Evolutionary conservation across 352 stramenopile species (phyloP).

Genomic region (Phytophthora ramorum): DNA sequence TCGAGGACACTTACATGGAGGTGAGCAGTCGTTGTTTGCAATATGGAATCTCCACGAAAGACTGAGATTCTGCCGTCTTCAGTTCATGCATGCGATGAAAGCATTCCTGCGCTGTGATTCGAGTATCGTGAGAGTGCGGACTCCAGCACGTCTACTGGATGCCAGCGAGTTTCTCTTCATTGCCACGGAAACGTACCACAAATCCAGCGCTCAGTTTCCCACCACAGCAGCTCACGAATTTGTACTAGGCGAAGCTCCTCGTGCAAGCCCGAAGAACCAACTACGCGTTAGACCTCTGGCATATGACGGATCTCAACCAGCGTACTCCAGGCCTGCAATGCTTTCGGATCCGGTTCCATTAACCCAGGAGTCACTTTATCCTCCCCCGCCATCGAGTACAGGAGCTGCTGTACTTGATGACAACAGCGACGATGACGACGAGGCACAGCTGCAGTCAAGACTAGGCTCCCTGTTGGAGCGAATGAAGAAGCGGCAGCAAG

Average conservation of each 20-base stretch:
- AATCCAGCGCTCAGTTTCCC: slow-evolving; percentile 23
- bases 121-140: slow-evolving; percentile 19
- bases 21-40: slow-evolving; percentile 19
- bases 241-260: slow-evolving; percentile 3
- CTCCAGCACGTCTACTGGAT: slow-evolving; percentile 35
- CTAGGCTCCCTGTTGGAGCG: slow-evolving; percentile 48
- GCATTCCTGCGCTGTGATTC: slow-evolving; percentile 44
- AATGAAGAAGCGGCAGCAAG: slow-evolving; percentile 41
- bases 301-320: slow-evolving; percentile 2
- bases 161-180: slow-evolving; percentile 59
- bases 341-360: slow-evolving; percentile 10
- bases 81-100: slow-evolving; percentile 61
- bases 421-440: slow-evolving; percentile 11
- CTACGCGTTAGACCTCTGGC: background rate
- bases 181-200: slow-evolving; percentile 53
- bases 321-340: background rate
- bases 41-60: background rate
- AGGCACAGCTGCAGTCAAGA: slow-evolving; percentile 37
- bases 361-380: slow-evolving; percentile 2
- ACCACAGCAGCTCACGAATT: slow-evolving; percentile 11
- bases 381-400: slow-evolving; percentile 19
- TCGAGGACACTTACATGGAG: slow-evolving; percentile 54
- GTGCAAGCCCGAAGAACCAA: slow-evolving; percentile 4
- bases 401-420: slow-evolving; percentile 19
- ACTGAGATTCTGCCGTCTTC: slow-evolving; percentile 7